A percentile compares a stretch with the other conserved stretches of the same genome.
These are phyloP conservation scores for Syzygium jambos DNA, from an alignment of 345 rosid species.

Conservation along the genomic window DNA sequence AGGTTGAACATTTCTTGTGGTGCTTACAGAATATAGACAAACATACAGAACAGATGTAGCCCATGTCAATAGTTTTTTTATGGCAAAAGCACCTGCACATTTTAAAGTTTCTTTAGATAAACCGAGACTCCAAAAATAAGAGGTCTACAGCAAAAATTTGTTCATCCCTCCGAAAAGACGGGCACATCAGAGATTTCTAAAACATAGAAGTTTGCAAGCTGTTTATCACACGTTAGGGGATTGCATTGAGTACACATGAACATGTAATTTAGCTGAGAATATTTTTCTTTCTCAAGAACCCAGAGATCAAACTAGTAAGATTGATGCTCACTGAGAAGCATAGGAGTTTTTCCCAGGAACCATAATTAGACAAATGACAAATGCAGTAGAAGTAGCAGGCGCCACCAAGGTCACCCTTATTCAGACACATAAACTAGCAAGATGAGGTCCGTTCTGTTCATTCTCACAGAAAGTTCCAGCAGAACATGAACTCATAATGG, in stretches of 20 bases:
- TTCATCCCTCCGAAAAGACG: not conserved
- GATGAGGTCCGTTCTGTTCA: not conserved
- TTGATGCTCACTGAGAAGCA: not conserved
- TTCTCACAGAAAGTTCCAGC: not conserved
- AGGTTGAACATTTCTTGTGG: conserved; percentile 85
- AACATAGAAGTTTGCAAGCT: not conserved
- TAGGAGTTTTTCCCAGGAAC: not conserved
- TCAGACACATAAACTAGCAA: not conserved
- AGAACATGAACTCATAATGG: not conserved
- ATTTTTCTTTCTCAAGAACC: not conserved
- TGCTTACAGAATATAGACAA: conserved; percentile 90
- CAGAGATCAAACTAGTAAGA: not conserved
- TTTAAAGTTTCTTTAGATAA: not conserved
- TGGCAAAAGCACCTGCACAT: conserved; percentile 92
- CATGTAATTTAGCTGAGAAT: not conserved
- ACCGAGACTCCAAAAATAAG: not conserved
- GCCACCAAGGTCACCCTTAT: not conserved
- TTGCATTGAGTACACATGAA: not conserved
- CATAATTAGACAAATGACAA: not conserved
- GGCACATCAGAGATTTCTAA: not conserved
- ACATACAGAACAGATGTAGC: conserved; percentile 91
- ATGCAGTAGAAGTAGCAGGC: not conserved
- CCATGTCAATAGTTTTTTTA: conserved; percentile 90
- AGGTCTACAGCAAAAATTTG: not conserved
- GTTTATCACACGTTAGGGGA: not conserved